Evolutionary conservation across 768 basidiomycete genomes (phyloP).

Genomic region (Clavaria fumosa): DNA sequence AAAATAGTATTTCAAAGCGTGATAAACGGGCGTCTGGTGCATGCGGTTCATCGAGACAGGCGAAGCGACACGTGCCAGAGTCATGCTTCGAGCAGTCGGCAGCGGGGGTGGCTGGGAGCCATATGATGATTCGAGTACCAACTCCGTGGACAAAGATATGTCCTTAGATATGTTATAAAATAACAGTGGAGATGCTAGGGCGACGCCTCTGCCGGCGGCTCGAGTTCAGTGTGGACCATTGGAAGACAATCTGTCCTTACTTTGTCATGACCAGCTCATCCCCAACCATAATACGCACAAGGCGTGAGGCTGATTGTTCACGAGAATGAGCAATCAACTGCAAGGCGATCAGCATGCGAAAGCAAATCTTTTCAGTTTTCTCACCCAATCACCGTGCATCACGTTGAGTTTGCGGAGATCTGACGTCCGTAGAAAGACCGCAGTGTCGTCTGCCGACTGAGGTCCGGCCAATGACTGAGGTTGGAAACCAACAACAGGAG

Average conservation of each 20-base stretch:
- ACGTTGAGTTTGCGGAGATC: conserved; percentile 53
- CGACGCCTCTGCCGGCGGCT: conserved; percentile 21
- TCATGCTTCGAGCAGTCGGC: conserved; percentile 53
- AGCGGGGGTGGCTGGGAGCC: conserved; percentile 41
- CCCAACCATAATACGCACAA: conserved; percentile 42
- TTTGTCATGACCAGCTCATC: conserved; percentile 25
- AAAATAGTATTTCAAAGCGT: conserved; percentile 51
- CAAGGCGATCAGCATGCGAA: too few species aligned
- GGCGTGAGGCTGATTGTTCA: conserved; percentile 24
- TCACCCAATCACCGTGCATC: conserved; percentile 68
- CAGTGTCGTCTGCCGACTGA: conserved; percentile 30
- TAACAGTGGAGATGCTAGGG: conserved; percentile 33
- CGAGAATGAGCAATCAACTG: conserved; percentile 39
- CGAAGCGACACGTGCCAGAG: conserved; percentile 69
- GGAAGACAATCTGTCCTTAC: conserved; percentile 18
- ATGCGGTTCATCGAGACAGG: conserved; percentile 48
- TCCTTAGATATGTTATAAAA: conserved; percentile 34
- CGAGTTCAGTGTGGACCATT: conserved; percentile 1
- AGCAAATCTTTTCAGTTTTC: too few species aligned
- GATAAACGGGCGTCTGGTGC: conserved; percentile 48
- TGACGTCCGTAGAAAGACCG: conserved; percentile 46
- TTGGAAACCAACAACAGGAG: conserved; percentile 7
- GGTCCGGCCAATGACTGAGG: conserved; percentile 19
- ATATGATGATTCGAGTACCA: conserved; percentile 41
- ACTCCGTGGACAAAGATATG: conserved; percentile 15